A percentile compares a stretch with the other conserved stretches of the same genome.
Conservation (phyloP, 1,284 basidiomycete species). For the Chondrostereum purpureum region DNA sequence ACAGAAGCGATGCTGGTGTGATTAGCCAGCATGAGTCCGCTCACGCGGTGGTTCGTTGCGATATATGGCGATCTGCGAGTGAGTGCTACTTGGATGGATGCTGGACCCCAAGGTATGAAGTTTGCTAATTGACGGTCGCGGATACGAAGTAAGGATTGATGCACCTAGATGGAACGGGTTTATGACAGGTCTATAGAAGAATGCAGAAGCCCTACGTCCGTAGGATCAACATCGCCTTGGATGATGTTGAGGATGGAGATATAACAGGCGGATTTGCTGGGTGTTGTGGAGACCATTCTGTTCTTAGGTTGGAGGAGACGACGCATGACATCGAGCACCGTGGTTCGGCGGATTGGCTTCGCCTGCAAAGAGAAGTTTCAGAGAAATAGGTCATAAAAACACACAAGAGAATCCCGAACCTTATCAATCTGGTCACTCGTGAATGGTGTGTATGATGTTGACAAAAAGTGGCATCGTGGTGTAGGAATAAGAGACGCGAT, state of each 20-base stretch:
- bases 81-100: slow-evolving; percentile 95
- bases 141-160: slow-evolving; percentile 95
- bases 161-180: slow-evolving; percentile 50
- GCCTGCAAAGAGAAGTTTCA: slow-evolving; percentile 40
- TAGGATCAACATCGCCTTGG: slow-evolving; percentile 96
- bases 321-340: slow-evolving; percentile 98
- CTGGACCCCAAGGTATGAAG: slow-evolving; percentile 99
- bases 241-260: slow-evolving; percentile 99
- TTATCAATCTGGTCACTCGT: slow-evolving; percentile 95
- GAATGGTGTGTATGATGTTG: slow-evolving; percentile 99
- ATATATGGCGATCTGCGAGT: slow-evolving; percentile 90
- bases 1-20: slow-evolving; percentile 96
- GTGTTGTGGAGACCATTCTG: slow-evolving; percentile 94
- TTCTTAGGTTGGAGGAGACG: slow-evolving; percentile 97
- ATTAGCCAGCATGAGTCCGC: slow-evolving; percentile 97
- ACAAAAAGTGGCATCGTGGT: slow-evolving; percentile 98
- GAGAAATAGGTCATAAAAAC: not conserved
- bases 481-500: slow-evolving; percentile 97
- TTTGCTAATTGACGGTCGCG: slow-evolving; percentile 94
- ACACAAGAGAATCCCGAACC: slow-evolving; percentile 34
- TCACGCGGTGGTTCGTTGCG: slow-evolving; percentile 85
- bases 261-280: slow-evolving; percentile 90
- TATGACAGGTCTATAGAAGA: slow-evolving; percentile 2
- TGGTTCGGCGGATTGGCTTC: slow-evolving; percentile 87
- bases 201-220: slow-evolving; percentile 63